Conservation (phyloP, 805 yeast genomes). For the Barnettozyma botsteinii region DNA sequence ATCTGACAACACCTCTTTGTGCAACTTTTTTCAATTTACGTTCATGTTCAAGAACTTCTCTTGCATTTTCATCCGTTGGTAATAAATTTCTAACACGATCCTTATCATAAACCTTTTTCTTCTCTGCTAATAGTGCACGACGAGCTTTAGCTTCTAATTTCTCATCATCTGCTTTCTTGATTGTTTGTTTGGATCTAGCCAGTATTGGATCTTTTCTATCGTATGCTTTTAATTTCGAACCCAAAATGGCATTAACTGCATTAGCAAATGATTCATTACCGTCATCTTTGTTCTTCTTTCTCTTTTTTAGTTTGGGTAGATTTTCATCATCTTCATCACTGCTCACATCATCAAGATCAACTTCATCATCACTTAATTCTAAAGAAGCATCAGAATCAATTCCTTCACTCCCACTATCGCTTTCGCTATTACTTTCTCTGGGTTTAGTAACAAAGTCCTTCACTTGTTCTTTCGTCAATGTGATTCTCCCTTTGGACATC, state of each 20-base stretch:
- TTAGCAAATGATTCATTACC: constrained; percentile 74
- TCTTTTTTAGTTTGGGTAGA: constrained; percentile 43
- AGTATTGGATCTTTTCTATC: constrained; percentile 86
- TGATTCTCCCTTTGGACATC: constrained; percentile 9
- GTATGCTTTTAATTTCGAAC: constrained; percentile 82
- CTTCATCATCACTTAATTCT: constrained; percentile 10
- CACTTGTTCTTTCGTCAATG: constrained; percentile 2
- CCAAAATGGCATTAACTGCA: constrained; percentile 80
- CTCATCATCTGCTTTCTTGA: constrained; percentile 71
- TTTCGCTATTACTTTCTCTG: constrained; percentile 12
- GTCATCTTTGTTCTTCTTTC: constrained; percentile 55
- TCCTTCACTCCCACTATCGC: constrained; percentile 9
- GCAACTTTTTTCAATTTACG: constrained; percentile 70
- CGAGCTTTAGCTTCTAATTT: constrained; percentile 82
- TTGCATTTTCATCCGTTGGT: constrained; percentile 53
- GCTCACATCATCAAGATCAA: constrained; percentile 7
- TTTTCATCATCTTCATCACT: constrained; percentile 29
- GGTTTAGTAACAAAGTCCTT: constrained; percentile 8
- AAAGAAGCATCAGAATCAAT: constrained; percentile 12
- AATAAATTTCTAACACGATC: constrained; percentile 63
- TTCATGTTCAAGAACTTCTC: constrained; percentile 61
- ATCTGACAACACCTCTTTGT: constrained; percentile 79
- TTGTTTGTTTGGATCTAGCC: constrained; percentile 69
- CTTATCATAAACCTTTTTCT: constrained; percentile 58
- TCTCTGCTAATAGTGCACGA: constrained; percentile 62